Conservation (phyloP, 2,329 filamentous ascomycete genomes). For the Monosporascus sp. region DNA sequence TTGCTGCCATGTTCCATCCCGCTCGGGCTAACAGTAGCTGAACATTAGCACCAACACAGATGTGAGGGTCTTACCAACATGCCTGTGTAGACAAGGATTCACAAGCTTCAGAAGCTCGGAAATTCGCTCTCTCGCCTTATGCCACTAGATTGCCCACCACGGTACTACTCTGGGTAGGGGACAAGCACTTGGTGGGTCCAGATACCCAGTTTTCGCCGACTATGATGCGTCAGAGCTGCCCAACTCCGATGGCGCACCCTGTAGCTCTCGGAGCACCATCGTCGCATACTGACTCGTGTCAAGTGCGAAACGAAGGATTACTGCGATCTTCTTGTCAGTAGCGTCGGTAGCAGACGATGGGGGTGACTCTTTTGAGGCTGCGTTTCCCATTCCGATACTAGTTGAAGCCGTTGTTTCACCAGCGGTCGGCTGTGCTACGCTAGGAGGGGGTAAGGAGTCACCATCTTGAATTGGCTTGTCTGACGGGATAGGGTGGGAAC, state of each 20-base stretch:
- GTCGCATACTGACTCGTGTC: conserved; percentile 30
- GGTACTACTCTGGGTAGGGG: neutral
- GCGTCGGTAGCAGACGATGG: conserved; percentile 1
- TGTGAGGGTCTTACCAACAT: neutral
- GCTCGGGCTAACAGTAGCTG: neutral
- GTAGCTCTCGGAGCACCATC: conserved; percentile 27
- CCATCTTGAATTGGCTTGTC: neutral
- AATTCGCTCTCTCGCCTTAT: neutral
- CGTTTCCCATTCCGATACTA: neutral
- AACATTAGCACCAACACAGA: neutral
- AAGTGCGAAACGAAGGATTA: conserved; percentile 27
- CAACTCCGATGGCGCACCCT: conserved; percentile 11
- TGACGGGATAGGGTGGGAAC: neutral
- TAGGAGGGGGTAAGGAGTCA: neutral
- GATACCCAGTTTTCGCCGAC: neutral
- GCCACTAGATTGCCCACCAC: neutral
- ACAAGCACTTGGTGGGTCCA: neutral
- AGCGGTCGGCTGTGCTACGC: neutral
- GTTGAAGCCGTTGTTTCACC: neutral
- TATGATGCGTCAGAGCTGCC: neutral
- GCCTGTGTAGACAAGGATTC: neutral
- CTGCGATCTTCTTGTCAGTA: conserved; percentile 24
- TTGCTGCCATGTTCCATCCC: too few species aligned
- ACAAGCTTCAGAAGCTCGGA: neutral
- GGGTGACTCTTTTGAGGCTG: neutral